phyloP scores from a whole-genome alignment of 768 basidiomycete genomes.

The Crassisporium funariophilum region DNA sequence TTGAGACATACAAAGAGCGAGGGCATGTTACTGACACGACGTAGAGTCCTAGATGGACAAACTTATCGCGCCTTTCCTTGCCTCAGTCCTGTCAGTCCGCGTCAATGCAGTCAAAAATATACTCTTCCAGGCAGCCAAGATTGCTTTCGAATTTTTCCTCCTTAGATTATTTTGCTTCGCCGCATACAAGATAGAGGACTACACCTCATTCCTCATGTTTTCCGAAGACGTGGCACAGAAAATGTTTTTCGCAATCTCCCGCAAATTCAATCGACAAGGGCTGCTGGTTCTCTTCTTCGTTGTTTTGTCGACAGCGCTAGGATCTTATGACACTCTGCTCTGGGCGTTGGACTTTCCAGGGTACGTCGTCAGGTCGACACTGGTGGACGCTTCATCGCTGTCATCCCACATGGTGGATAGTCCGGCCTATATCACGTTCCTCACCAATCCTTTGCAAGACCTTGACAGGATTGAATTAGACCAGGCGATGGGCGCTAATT shows the following conservation, averaged over 20 bases:
- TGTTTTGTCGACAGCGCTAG: slow-evolving; percentile 3
- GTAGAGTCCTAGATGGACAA: too few species aligned
- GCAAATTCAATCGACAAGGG: slow-evolving; percentile 9
- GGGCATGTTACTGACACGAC: too few species aligned
- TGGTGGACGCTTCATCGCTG: slow-evolving; percentile 4
- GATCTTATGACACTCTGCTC: slow-evolving; percentile 21
- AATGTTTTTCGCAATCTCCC: slow-evolving; percentile 11
- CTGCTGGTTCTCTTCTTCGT: slow-evolving; percentile 17
- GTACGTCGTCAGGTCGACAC: slow-evolving; percentile 12
- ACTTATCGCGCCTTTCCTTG: slow-evolving; percentile 9
- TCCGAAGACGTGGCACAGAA: slow-evolving; percentile 19
- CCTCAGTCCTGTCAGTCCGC: slow-evolving; percentile 12
- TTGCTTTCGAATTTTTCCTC: slow-evolving; percentile 16
- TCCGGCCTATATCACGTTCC: slow-evolving; percentile 14
- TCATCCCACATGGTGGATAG: slow-evolving; percentile 10
- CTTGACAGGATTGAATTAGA: slow-evolving; percentile 15
- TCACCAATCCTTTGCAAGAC: slow-evolving; percentile 18
- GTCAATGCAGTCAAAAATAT: slow-evolving; percentile 24
- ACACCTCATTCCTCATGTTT: slow-evolving; percentile 25
- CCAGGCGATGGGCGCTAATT: slow-evolving; percentile 13
- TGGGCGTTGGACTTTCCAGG: slow-evolving; percentile 24
- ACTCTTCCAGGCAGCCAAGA: slow-evolving; percentile 16
- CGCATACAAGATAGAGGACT: slow-evolving; percentile 14
- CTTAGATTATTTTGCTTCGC: slow-evolving; percentile 13
- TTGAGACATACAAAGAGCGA: too few species aligned